Percentiles rank a stretch among this genome's conserved stretches.
Evolutionary conservation across 164 flowering plant genomes (phyloP).

Genomic region (Akebia trifoliata): DNA sequence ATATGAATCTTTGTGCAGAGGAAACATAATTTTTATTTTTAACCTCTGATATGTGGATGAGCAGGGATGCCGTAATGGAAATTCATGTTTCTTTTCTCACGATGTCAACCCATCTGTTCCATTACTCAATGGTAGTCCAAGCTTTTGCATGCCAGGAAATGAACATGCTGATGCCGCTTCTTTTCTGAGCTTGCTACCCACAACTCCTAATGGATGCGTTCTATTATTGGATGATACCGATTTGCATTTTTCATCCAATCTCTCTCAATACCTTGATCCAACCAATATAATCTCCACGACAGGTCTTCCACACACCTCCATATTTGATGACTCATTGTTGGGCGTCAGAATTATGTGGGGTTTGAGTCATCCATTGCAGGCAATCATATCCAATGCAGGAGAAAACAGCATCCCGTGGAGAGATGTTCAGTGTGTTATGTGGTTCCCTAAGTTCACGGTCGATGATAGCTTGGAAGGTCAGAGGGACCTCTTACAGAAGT

Average conservation of each 20-base stretch:
- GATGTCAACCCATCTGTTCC: conserved; percentile 26
- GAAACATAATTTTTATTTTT: conserved; percentile 12
- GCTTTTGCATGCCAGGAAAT: conserved; percentile 54
- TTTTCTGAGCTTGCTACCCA: conserved; percentile 45
- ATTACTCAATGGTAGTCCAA: conserved; percentile 18
- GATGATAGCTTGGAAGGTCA: conserved; percentile 39
- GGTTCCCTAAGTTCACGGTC: conserved; percentile 58
- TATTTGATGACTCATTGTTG: conserved; percentile 31
- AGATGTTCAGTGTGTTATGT: conserved; percentile 55
- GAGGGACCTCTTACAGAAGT: conserved; percentile 38
- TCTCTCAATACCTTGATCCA: conserved; percentile 40
- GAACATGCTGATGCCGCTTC: conserved; percentile 30
- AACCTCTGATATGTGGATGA: conserved; percentile 13
- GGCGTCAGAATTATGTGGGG: conserved; percentile 46
- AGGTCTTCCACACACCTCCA: conserved; percentile 25
- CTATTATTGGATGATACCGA: conserved; percentile 69
- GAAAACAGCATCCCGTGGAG: conserved; percentile 51
- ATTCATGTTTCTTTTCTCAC: conserved; percentile 71
- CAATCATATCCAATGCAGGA: conserved; percentile 35
- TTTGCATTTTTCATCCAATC: conserved; percentile 47
- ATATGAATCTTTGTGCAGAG: too few relatives aligned
- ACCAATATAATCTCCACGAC: conserved; percentile 57
- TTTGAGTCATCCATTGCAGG: conserved; percentile 40
- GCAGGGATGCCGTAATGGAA: conserved; percentile 96
- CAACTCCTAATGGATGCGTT: conserved; percentile 38